phyloP scores from a whole-genome alignment of 73 alveolate species.

The Diophrys sp. region DNA sequence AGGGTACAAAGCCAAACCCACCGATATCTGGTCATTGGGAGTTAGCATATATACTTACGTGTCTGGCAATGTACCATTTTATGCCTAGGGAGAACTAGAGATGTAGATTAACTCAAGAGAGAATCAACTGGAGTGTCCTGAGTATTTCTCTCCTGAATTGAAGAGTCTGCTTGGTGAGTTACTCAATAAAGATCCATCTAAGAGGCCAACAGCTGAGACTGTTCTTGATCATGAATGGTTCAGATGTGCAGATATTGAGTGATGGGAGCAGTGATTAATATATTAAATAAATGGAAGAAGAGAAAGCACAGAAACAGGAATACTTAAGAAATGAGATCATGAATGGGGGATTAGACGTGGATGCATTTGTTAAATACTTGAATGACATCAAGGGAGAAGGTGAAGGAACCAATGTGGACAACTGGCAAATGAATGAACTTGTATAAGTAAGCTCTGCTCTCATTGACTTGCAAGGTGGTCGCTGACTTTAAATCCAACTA shows the following conservation, averaged over 20 bases:
- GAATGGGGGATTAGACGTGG: conserved; percentile 2
- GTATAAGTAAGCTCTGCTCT: not conserved
- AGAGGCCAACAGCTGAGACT: conserved; percentile 73
- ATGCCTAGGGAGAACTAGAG: conserved; percentile 52
- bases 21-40: conserved; percentile 60
- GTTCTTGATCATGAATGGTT: conserved; percentile 79
- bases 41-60: conserved; percentile 37
- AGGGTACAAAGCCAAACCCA: conserved; percentile 43
- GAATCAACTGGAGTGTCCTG: conserved; percentile 18
- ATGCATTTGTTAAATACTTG: not conserved
- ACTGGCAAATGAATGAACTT: conserved; percentile 1
- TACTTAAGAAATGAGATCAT: not conserved
- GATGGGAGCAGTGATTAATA: not conserved
- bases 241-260: not conserved
- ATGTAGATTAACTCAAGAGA: conserved; percentile 40
- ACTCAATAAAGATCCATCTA: conserved; percentile 72
- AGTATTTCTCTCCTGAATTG: conserved; percentile 12
- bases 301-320: conserved; percentile 3
- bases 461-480: not conserved
- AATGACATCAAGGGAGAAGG: not conserved
- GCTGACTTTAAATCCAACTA: not conserved
- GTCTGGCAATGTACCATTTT: conserved; percentile 36
- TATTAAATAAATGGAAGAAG: not conserved
- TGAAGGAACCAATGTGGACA: conserved; percentile 2
- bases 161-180: conserved; percentile 65